Evolutionary conservation across 345 rosid genomes (phyloP).

Genomic region (Eucalyptus curtisii): DNA sequence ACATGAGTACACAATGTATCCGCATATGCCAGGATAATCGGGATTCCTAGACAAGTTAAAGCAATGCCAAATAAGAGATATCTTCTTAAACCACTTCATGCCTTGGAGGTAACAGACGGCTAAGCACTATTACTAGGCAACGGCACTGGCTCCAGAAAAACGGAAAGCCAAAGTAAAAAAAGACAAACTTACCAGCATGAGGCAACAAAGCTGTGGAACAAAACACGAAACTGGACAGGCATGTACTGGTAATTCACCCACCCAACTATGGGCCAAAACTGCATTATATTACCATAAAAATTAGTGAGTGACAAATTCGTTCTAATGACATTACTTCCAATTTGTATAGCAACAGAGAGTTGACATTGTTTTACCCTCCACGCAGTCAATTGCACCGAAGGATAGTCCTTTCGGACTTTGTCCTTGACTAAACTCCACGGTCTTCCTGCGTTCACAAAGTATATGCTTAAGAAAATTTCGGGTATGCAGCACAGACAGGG

Average conservation of each 20-base stretch:
- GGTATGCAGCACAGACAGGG: not conserved
- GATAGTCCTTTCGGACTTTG: slow-evolving; percentile 60
- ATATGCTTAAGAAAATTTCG: not conserved
- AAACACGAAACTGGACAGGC: slow-evolving; percentile 72
- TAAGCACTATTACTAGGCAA: not conserved
- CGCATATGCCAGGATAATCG: not conserved
- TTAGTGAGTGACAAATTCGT: not conserved
- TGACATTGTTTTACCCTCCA: slow-evolving; percentile 58
- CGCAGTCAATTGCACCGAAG: slow-evolving; percentile 63
- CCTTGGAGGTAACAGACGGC: not conserved
- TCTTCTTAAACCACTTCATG: not conserved
- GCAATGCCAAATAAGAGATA: not conserved
- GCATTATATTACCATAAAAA: slow-evolving; percentile 8
- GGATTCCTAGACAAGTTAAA: not conserved
- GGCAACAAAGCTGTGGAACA: slow-evolving; percentile 57
- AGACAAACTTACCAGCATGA: slow-evolving; percentile 56
- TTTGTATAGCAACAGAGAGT: not conserved
- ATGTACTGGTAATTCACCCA: slow-evolving; percentile 81
- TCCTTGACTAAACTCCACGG: slow-evolving; percentile 56
- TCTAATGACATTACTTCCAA: not conserved
- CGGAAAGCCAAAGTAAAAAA: not conserved
- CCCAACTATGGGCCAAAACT: slow-evolving; percentile 89
- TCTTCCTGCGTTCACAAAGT: slow-evolving; percentile 35
- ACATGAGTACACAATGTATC: not conserved
- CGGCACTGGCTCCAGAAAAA: not conserved